Base-by-base conservation (phyloP, 495 filamentous ascomycete genomes). In the Trichoderma asperelloides region DNA sequence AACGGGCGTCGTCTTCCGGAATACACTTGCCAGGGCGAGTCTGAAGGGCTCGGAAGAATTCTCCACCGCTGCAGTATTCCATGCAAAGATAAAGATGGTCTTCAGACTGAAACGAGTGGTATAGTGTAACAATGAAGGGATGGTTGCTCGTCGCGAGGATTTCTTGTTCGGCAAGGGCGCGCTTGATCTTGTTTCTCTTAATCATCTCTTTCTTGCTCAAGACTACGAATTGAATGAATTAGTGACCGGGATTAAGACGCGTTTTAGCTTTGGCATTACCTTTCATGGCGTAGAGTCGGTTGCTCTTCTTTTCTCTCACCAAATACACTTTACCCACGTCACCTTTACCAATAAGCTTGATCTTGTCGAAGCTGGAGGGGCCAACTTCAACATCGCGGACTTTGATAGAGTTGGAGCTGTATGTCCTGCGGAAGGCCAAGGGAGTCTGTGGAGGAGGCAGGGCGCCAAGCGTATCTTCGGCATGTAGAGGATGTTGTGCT, bases 161-260 rank as follows among this genome's bases (percentile, higher is more conserved):
- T 74, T 98, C 95, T 77, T 98, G 95, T 77, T 98, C 95, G 30
- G 95, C 95, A 74, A 98, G 80, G 62, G 95, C 95, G 70, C 95
- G 88, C 83, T 98, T 98, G 82, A 98, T 98, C 85, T 98, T 98
- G 79, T 98, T 98, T 40, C 95, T 89, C 82, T 98, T 98, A 81
- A 98, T 98, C 95, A 98, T 98, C 81, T 98, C 95, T 83, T 97
- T 97, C 80, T 98, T 98, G 84, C 93, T 98, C 79, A 98, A 72
- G 12, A 98, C 95, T 98, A 74, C 6, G 21, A 27, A 21, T 7
- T 13, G 63, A 41, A 39, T 39, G 30, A 11, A 40, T 65, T 37
- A 41, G 33, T 37, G 33, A 43, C 33, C 23, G 13, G 30, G 47
- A 9, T 1, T 9, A 21, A 9, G 18, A n/a, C 21, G 18, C 6